phyloP scores from a whole-genome alignment of 495 filamentous ascomycete species.

The Sporormia fimetaria region DNA sequence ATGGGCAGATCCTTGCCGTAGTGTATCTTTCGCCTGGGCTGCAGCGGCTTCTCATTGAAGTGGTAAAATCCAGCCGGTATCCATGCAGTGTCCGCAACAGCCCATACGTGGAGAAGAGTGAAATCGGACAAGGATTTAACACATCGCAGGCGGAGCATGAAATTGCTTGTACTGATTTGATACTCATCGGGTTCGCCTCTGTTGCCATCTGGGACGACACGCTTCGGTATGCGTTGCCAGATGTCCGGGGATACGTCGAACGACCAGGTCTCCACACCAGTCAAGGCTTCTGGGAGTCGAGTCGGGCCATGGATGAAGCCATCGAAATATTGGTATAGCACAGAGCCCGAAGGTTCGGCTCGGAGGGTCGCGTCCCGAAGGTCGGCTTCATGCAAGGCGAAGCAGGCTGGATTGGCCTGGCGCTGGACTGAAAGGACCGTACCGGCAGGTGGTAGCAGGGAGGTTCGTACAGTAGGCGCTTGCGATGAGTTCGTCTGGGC shows the following conservation, averaged over 20 bases:
- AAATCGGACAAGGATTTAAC: conserved; percentile 9
- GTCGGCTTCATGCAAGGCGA: conserved; percentile 32
- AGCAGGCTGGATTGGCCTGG: conserved; percentile 23
- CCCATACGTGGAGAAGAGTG: conserved; percentile 19
- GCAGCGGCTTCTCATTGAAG: conserved; percentile 9
- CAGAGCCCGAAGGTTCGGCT: not conserved
- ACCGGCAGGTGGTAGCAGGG: conserved; percentile 12
- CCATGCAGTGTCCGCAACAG: conserved; percentile 19
- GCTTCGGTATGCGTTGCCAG: conserved; percentile 10
- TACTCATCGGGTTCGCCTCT: conserved; percentile 5
- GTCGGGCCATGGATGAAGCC: conserved; percentile 20
- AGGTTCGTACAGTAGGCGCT: not conserved
- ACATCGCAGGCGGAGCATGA: conserved; percentile 19
- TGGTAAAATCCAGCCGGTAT: conserved; percentile 12
- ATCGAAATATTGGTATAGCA: conserved; percentile 31
- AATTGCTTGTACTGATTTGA: conserved; percentile 3
- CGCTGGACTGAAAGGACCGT: conserved; percentile 24
- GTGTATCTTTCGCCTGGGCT: conserved; percentile 18
- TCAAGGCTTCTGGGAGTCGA: conserved; percentile 5
- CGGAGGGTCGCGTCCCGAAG: conserved; percentile 30
- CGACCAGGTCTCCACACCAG: conserved; percentile 14
- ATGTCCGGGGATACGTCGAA: conserved; percentile 15
- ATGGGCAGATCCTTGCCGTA: conserved; percentile 25
- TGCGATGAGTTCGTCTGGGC: not conserved
- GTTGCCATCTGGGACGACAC: not conserved